phyloP scores from a whole-genome alignment of 225 moss, liverwort and hornwort species.

The Sphagnum tenellum region DNA sequence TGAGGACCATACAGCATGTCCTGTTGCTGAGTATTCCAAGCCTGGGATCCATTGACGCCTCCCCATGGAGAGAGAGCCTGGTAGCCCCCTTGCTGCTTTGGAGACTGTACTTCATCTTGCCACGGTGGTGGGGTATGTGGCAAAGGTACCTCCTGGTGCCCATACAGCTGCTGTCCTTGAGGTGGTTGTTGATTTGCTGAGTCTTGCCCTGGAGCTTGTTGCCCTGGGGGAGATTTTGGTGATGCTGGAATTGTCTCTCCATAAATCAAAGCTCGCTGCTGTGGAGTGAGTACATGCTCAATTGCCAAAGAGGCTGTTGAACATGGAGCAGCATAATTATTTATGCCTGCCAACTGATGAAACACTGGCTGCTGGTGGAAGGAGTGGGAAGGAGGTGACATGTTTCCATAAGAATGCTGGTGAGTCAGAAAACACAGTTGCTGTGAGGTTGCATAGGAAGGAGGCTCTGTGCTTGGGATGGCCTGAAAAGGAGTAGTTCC shows the following conservation, averaged over 20 bases:
- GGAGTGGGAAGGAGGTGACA: background rate
- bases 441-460: background rate
- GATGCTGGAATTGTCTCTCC: conserved; percentile 11
- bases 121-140: background rate
- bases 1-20: conserved; percentile 32
- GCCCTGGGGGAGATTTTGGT: conserved; percentile 10
- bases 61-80: background rate
- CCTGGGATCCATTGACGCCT: conserved; percentile 3
- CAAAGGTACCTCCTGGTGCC: background rate
- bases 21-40: conserved; percentile 36
- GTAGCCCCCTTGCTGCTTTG: conserved; percentile 7
- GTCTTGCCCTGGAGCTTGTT: conserved; percentile 2
- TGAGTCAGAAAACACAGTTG: background rate
- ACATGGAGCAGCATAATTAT: conserved; percentile 32
- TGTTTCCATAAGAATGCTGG: too few species aligned
- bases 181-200: conserved; percentile 10
- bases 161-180: background rate
- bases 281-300: conserved; percentile 9
- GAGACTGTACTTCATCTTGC: background rate
- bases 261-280: conserved; percentile 15
- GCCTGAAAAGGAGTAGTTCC: conserved; percentile 25
- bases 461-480: conserved; percentile 12
- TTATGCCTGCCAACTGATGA: background rate
- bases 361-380: background rate
- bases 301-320: conserved; percentile 3